These are phyloP conservation scores for Reutealis trisperma DNA, from an alignment of 345 rosid genomes.

Conservation along the genomic window DNA sequence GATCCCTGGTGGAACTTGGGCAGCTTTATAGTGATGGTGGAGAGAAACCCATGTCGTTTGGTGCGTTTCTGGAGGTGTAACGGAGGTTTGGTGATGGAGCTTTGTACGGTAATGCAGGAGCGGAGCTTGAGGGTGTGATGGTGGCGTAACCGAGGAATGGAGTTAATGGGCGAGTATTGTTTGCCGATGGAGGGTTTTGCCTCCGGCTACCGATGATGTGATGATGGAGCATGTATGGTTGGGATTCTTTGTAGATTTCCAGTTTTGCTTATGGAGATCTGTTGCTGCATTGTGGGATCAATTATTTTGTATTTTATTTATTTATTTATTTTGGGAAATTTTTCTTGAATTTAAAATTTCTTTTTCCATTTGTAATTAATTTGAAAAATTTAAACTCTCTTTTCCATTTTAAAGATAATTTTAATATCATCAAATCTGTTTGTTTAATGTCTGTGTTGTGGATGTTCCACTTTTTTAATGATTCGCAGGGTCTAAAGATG, in stretches of 20 bases:
- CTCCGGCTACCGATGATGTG: conserved; percentile 46
- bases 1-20: conserved; percentile 24
- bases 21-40: conserved; percentile 67
- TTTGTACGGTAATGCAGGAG: conserved; percentile 45
- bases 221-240: conserved; percentile 41
- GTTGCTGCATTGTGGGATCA: no score
- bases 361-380: no score
- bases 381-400: no score
- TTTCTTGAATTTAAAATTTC: no score
- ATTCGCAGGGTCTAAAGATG: no score
- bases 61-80: conserved; percentile 87
- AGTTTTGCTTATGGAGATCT: no score
- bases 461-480: no score
- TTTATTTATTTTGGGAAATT: no score
- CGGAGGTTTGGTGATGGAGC: conserved; percentile 74
- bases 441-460: no score
- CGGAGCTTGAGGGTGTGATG: conserved; percentile 56
- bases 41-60: conserved; percentile 70
- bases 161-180: conserved; percentile 48
- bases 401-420: no score
- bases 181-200: conserved; percentile 82
- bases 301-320: no score
- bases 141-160: conserved; percentile 33
- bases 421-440: no score
- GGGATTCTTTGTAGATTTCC: conserved; percentile 60